These are phyloP conservation scores for Thraustochytrium sp. DNA, from an alignment of 352 stramenopile species.

Conservation along the genomic window DNA sequence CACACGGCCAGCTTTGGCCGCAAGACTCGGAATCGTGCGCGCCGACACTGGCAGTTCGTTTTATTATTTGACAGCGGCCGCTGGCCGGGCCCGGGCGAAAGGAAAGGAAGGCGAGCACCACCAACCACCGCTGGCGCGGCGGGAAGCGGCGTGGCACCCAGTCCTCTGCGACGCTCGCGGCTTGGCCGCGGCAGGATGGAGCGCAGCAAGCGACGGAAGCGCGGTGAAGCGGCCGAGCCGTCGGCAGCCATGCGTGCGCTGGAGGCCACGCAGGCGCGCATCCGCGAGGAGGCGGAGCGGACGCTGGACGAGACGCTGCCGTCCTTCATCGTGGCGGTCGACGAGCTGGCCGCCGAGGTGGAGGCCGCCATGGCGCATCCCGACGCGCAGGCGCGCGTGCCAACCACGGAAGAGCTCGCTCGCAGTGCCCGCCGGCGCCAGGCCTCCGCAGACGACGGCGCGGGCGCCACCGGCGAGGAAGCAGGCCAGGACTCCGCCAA, in stretches of 20 bases:
- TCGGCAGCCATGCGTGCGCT: neutral
- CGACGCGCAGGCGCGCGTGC: neutral
- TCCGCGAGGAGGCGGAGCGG: neutral
- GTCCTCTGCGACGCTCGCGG: too few species aligned
- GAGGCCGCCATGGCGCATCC: neutral
- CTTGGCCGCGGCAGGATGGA: too few species aligned
- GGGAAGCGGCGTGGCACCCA: too few species aligned
- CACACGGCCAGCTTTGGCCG: too few species aligned
- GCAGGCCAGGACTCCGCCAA: neutral
- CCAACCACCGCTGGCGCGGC: too few species aligned
- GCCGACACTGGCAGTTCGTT: too few species aligned
- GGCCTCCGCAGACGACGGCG: neutral
- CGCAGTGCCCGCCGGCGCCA: neutral
- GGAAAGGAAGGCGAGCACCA: too few species aligned
- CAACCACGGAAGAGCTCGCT: conserved; percentile 10
- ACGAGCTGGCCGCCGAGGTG: neutral
- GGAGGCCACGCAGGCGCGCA: neutral
- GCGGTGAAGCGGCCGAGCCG: neutral
- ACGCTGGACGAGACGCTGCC: neutral
- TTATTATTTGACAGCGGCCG: too few species aligned
- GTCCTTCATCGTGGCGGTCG: neutral
- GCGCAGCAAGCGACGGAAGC: neutral
- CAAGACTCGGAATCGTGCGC: too few species aligned
- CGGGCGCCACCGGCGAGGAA: neutral
- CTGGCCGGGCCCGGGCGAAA: too few species aligned